Evolutionary conservation across 2,329 filamentous ascomycete species (phyloP).

Genomic region (Nothophaeocryptopus gaeumannii): DNA sequence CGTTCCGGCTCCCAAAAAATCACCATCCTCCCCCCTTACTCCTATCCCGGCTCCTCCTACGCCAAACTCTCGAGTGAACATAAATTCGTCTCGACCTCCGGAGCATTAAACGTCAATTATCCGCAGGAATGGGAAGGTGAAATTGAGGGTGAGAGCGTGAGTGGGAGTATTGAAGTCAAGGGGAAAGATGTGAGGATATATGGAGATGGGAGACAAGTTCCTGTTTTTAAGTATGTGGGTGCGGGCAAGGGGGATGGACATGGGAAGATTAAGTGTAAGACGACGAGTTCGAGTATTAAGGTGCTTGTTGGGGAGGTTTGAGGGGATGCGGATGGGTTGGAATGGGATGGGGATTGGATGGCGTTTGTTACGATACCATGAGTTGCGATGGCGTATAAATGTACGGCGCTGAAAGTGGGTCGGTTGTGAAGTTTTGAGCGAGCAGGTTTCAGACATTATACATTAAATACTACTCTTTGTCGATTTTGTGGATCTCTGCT

Average conservation of each 20-base stretch:
- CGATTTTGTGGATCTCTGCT: too few species aligned
- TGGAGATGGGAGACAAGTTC: slow-evolving; percentile 28
- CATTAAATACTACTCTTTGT: too few species aligned
- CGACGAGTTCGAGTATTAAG: slow-evolving; percentile 26
- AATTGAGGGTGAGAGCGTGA: slow-evolving; percentile 38
- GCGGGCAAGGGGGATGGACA: slow-evolving; percentile 41
- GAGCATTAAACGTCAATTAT: slow-evolving; percentile 39
- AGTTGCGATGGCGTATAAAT: too few species aligned
- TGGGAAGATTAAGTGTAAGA: slow-evolving; percentile 37
- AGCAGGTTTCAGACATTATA: too few species aligned
- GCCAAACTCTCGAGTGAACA: slow-evolving; percentile 35
- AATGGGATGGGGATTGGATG: too few species aligned
- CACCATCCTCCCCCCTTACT: slow-evolving; percentile 36
- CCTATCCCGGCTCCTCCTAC: slow-evolving; percentile 19
- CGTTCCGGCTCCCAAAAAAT: slow-evolving; percentile 37
- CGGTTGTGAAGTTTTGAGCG: too few species aligned
- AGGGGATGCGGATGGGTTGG: too few species aligned
- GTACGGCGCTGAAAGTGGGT: too few species aligned
- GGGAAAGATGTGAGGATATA: slow-evolving; percentile 39
- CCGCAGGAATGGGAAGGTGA: slow-evolving; percentile 44
- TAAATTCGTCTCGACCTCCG: slow-evolving; percentile 32
- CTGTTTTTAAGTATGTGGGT: slow-evolving; percentile 32
- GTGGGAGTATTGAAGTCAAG: slow-evolving; percentile 38
- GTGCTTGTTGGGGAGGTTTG: slow-evolving; percentile 25
- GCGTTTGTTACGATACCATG: too few species aligned